Conservation (phyloP, 1,284 basidiomycete species). For the Calocybe gambosa region DNA sequence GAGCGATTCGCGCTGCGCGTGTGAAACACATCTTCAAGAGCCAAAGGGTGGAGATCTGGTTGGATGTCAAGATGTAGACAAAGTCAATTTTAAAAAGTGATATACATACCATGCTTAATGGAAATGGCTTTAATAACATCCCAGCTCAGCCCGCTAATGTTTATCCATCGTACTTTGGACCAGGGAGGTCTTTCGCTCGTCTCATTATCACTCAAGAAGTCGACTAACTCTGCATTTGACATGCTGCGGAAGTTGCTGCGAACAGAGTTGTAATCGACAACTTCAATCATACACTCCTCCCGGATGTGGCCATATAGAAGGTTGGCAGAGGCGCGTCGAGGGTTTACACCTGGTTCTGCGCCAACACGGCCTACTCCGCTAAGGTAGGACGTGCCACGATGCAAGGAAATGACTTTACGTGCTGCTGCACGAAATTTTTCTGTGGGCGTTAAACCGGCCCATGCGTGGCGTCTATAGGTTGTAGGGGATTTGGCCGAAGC, state of each 20-base stretch:
- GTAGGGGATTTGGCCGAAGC: not conserved
- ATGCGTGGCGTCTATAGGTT: conserved; percentile 8
- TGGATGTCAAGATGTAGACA: not conserved
- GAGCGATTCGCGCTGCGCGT: conserved; percentile 48
- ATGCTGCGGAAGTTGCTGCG: conserved; percentile 44
- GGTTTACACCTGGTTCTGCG: conserved; percentile 61
- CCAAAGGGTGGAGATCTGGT: conserved; percentile 62
- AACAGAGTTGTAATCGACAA: conserved; percentile 56
- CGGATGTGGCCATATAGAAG: conserved; percentile 45
- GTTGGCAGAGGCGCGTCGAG: conserved; percentile 44
- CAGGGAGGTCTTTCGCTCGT: conserved; percentile 42
- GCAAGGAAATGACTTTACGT: conserved; percentile 51
- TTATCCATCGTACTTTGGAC: conserved; percentile 67
- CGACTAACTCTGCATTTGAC: conserved; percentile 49
- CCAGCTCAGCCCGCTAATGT: conserved; percentile 65
- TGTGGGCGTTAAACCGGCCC: conserved; percentile 26
- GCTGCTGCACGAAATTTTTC: conserved; percentile 47
- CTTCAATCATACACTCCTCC: conserved; percentile 54
- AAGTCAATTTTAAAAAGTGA: not conserved
- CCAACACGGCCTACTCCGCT: conserved; percentile 32
- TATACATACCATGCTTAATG: conserved; percentile 48
- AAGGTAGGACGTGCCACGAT: conserved; percentile 41
- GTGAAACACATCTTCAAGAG: conserved; percentile 64
- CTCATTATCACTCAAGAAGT: conserved; percentile 37
- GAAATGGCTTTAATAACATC: conserved; percentile 63